Percentiles rank a stretch among this genome's conserved stretches.
Evolutionary conservation across 2,329 filamentous ascomycete genomes (phyloP).

Genomic region (Aspergillus fumigatiaffinis): DNA sequence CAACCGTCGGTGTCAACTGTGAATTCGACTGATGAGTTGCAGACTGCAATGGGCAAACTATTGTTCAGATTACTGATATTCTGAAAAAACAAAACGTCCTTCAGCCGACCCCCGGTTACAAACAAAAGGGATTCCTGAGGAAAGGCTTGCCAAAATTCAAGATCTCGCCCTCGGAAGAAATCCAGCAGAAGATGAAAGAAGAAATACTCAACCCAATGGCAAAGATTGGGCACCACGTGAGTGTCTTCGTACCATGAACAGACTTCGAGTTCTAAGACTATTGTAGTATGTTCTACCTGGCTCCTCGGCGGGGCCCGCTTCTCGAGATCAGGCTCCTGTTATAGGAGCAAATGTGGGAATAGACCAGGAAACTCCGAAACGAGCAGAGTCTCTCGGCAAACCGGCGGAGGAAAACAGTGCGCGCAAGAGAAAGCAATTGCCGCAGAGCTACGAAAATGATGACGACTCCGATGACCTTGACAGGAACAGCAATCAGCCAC

Average conservation of each 20-base stretch:
- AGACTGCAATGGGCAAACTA: slow-evolving; percentile 30
- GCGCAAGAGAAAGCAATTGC: neutral
- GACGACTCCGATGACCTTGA: slow-evolving; percentile 5
- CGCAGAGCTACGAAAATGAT: neutral
- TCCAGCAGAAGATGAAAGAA: slow-evolving; percentile 16
- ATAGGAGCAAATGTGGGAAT: neutral
- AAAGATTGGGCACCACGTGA: slow-evolving; percentile 32
- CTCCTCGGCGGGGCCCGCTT: neutral
- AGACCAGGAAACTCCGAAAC: neutral
- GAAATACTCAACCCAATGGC: slow-evolving; percentile 31
- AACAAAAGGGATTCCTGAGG: slow-evolving; percentile 25
- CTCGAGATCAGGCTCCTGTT: neutral
- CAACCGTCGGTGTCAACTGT: neutral
- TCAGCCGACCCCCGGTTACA: slow-evolving; percentile 27
- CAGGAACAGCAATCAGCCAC: slow-evolving; percentile 2
- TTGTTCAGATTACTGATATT: slow-evolving; percentile 26
- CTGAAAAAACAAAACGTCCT: slow-evolving; percentile 25
- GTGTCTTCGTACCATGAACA: slow-evolving; percentile 10
- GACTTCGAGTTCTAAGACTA: neutral
- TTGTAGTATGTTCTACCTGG: slow-evolving; percentile 9
- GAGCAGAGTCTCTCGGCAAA: neutral
- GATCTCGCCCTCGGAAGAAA: slow-evolving; percentile 17
- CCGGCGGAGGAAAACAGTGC: slow-evolving; percentile 1
- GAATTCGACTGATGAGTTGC: slow-evolving; percentile 9
- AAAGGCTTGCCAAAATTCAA: slow-evolving; percentile 28